Evolutionary conservation across 306 rosid genomes (phyloP), one percentile per base, ranked within the genome.

Genomic region (Nissolia schottii): DNA sequence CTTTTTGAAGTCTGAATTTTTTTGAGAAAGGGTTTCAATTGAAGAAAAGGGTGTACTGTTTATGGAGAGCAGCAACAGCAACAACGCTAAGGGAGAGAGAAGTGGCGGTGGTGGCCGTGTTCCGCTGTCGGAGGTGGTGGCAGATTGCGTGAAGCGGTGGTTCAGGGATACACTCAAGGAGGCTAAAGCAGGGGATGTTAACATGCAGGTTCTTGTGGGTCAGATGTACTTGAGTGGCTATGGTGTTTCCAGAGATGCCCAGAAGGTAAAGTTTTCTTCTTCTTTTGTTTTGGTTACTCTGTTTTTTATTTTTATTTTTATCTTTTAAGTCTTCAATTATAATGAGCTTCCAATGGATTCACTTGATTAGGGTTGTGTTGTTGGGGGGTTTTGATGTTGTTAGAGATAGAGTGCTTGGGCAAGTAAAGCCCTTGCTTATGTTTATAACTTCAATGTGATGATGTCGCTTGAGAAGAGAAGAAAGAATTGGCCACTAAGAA

Each of bases 211-310:
- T 15, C 76, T 91, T 83, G 82, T 88, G 37, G 91, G 84, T 32
- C 97, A 91, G 90, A 91, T 91, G 97, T 91, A 88, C 78, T 83
- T 56, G 34, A 88, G 83, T 70, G 97, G 97, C 25, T 88, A 88
- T 82, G 97, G 97, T 3, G 82, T 88, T 50, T 83, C 92, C 67
- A 82, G 90, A 82, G 97, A 91, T 77, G 82, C 86, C 62, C 90
- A 91, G 49, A 83, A 84, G 92, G 97, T 88, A 45, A 15, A 45
- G 48, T 40, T 43, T 22, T 58, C 1, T 19, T 14, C 22, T 4
- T 3, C 2, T 0, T 40, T 56, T 3, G 24, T 37, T 13, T 15
- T 66, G 8, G 15, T 24, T 14, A 0, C 13, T 13, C 48, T 50
- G 40, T 34, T 34, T 34, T 34, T 34, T 34, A 6, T 1, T 34